phyloP scores from a whole-genome alignment of 768 basidiomycete species.

The Termitomyces sp. region DNA sequence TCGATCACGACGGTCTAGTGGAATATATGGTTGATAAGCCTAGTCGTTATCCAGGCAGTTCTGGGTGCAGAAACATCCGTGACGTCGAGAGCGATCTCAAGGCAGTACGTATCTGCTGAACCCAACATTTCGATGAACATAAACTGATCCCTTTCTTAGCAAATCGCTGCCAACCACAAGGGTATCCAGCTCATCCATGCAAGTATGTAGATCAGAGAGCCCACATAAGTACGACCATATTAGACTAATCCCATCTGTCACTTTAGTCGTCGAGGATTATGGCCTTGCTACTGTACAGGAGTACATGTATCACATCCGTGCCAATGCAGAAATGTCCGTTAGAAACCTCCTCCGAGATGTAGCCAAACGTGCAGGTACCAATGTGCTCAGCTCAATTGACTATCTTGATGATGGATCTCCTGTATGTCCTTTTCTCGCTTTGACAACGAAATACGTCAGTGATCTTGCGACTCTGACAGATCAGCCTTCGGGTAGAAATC shows the following conservation, averaged over 20 bases:
- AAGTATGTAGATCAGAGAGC: conserved; percentile 38
- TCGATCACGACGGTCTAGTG: conserved; percentile 69
- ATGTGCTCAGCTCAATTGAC: conserved; percentile 67
- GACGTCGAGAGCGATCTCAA: conserved; percentile 93
- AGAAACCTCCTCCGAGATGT: conserved; percentile 77
- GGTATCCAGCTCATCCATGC: conserved; percentile 83
- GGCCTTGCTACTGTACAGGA: conserved; percentile 83
- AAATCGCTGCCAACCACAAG: conserved; percentile 94
- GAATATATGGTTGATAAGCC: conserved; percentile 84
- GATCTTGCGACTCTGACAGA: conserved; percentile 35
- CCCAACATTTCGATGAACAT: background rate
- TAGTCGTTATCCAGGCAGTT: conserved; percentile 77
- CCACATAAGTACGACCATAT: background rate
- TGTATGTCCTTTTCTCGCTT: conserved; percentile 33
- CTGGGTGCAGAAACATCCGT: conserved; percentile 81
- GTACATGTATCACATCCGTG: conserved; percentile 89
- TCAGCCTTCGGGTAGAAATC: conserved; percentile 74
- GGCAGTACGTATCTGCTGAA: conserved; percentile 51
- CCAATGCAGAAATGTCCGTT: conserved; percentile 86
- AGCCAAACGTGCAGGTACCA: conserved; percentile 62
- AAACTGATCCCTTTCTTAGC: conserved; percentile 38
- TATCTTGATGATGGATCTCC: conserved; percentile 88
- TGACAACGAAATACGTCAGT: background rate
- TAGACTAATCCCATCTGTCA: conserved; percentile 5
- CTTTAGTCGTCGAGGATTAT: conserved; percentile 80